Evolutionary conservation across 257 asterid species (phyloP), one percentile per base, ranked within the genome.

Genomic region (Solanum tarapatanum): DNA sequence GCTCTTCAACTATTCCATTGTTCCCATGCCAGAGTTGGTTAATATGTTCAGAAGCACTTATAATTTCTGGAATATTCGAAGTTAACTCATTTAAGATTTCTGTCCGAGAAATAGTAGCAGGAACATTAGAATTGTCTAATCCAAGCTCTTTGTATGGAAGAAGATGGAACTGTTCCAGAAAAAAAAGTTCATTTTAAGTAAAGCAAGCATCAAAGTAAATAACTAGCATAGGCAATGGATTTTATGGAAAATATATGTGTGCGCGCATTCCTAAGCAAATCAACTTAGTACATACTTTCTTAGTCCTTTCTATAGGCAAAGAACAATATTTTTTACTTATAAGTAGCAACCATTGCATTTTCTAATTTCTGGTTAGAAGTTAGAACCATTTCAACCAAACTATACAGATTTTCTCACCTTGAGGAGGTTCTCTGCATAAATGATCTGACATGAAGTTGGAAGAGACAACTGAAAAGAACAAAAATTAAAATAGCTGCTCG

Each of bases 371-470:
- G n/a, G n/a, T n/a, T n/a, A n/a, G n/a, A n/a, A n/a, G n/a, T n/a
- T 28, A 76, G 35, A 76, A n/a, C 83, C 21, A 76, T 37, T 37
- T 39, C 60, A 76, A 76, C 35, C 26, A 9, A 39, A 37, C 60
- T 39, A n/a, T n/a, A 76, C 0, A 0, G 6, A 9, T n/a, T 39
- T 0, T 0, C 58, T 76, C 83, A 96, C 98, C 99, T 94, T 97
- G 87, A 97, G 98, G 90, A 97, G 99, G 93, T 97, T 95, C 92
- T 95, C 97, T 7, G 98, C 98, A 24, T 93, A 92, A 89, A 91
- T 85, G 84, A 87, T 87, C 87, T 90, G 90, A 85, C 58, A 85
- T 55, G 76, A 73, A 83, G 90, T 88, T 64, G 89, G 89, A 85
- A 87, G 84, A 66, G 88, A 88, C 92, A 79, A 92, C 99, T 96